Evolutionary conservation across 768 basidiomycete genomes (phyloP).

Genomic region (Pleurotus giganteus): DNA sequence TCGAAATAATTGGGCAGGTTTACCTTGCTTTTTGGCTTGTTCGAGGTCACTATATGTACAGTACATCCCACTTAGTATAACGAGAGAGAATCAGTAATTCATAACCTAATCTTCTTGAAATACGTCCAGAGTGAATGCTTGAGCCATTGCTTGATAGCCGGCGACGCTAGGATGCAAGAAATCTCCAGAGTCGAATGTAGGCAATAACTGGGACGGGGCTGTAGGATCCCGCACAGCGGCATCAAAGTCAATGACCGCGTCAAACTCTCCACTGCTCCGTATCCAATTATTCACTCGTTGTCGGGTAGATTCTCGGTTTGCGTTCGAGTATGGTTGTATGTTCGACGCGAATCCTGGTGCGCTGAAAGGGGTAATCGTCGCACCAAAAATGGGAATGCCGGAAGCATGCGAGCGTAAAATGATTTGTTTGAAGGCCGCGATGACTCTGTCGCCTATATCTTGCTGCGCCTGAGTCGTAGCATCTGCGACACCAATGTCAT

Average conservation of each 20-base stretch:
- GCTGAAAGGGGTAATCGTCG: constrained; percentile 51
- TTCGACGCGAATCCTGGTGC: constrained; percentile 24
- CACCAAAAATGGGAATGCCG: constrained; percentile 43
- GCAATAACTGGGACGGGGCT: constrained; percentile 34
- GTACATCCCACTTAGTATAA: too few species aligned
- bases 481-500: constrained; percentile 46
- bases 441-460: constrained; percentile 36
- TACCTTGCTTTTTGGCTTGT: not conserved
- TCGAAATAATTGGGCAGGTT: not conserved
- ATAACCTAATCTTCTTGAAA: too few species aligned
- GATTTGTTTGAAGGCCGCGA: constrained; percentile 46
- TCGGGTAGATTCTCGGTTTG: constrained; percentile 37
- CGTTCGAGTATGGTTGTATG: constrained; percentile 37
- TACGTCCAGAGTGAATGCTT: constrained; percentile 36
- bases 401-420: constrained; percentile 37
- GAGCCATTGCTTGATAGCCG: constrained; percentile 41
- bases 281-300: constrained; percentile 44
- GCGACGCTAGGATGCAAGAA: constrained; percentile 46
- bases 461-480: constrained; percentile 33
- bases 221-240: constrained; percentile 35
- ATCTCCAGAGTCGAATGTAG: constrained; percentile 42
- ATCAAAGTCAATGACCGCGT: constrained; percentile 48
- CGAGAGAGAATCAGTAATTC: too few species aligned
- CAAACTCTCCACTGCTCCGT: constrained; percentile 38
- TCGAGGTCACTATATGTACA: not conserved